Evolutionary conservation across 345 rosid species (phyloP), one percentile per base, ranked within the genome.

Genomic region (Raphanus raphanistrum): DNA sequence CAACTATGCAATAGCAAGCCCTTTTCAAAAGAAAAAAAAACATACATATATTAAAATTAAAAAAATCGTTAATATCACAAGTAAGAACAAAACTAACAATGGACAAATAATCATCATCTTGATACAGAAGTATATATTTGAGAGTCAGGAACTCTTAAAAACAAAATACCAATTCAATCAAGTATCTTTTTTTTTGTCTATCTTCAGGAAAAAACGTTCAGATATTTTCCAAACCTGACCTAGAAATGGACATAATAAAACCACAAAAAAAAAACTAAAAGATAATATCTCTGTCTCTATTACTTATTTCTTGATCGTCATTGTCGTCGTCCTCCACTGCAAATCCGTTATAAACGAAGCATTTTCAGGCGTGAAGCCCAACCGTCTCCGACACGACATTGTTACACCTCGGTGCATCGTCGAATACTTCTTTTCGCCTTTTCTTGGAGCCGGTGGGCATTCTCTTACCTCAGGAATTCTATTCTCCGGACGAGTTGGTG

Each of bases 161-260:
- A 10, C 45, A 59, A 78, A 59, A 66, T 15, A 41, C 29, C 63
- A 78, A 45, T 25, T n/a, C 36, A 59, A 58, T 66, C 58, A 26
- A 74, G 45, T 68, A 50, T 54, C 13, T 45, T 50, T 13, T 21
- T 5, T 17, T 35, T 29, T 68, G 48, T 68, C 60, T 73, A 59
- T 67, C 69, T 78, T 38, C 2, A 50, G 16, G 13, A 9, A 57
- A 68, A 73, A 79, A 62, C 82, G 78, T 79, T 68, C 71, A 74
- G 78, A 79, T 79, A 68, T 79, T 68, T 79, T 79, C 82, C 75
- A 68, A 79, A 74, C 78, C 75, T 73, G 78, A 79, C 82, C 66
- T 73, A 68, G 63, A 73, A 21, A 2, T 28, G 64, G 48, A 38
- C 58, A 61, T 16, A 17, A 60, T 5, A 79, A 73, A 60, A 66